phyloP scores from a whole-genome alignment of 164 flowering plant species.

The Tetracentron sinense region DNA sequence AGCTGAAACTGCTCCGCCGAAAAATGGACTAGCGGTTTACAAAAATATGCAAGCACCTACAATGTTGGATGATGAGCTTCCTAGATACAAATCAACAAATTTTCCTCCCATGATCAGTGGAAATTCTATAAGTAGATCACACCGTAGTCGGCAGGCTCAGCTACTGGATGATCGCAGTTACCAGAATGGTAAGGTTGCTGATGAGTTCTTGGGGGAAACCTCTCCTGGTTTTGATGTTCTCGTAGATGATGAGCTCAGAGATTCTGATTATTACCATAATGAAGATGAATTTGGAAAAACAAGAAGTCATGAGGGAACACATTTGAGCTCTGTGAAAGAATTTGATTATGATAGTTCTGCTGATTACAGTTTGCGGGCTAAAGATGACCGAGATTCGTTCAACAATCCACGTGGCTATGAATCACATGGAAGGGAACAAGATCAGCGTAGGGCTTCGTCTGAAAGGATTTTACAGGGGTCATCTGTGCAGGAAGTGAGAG shows the following conservation, averaged over 20 bases:
- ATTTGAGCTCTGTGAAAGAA: slow-evolving; percentile 32
- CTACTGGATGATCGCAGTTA: slow-evolving; percentile 36
- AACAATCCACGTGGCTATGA: slow-evolving; percentile 45
- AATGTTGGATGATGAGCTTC: slow-evolving; percentile 24
- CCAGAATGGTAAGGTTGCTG: slow-evolving; percentile 60
- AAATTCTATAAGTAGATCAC: slow-evolving; percentile 25
- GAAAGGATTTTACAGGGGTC: slow-evolving; percentile 29
- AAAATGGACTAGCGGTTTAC: slow-evolving; percentile 19
- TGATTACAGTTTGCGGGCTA: slow-evolving; percentile 37
- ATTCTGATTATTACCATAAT: slow-evolving; percentile 54
- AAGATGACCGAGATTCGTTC: slow-evolving; percentile 42
- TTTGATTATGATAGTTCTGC: slow-evolving; percentile 36
- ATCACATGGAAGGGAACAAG: slow-evolving; percentile 41
- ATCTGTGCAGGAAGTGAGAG: slow-evolving; percentile 44
- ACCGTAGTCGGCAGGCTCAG: slow-evolving; percentile 28
- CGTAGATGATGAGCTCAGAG: slow-evolving; percentile 68
- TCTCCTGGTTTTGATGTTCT: slow-evolving; percentile 99
- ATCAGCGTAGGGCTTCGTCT: slow-evolving; percentile 29
- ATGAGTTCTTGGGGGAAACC: slow-evolving; percentile 66
- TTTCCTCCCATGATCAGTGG: slow-evolving; percentile 32
- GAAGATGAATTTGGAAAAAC: slow-evolving; percentile 54
- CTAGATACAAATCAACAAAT: slow-evolving; percentile 25
- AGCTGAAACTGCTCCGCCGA: slow-evolving; percentile 20
- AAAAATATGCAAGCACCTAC: slow-evolving; percentile 18
- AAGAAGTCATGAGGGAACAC: slow-evolving; percentile 41